Evolutionary conservation across 1,284 basidiomycete species (phyloP).

Genomic region (Boletus sp.): DNA sequence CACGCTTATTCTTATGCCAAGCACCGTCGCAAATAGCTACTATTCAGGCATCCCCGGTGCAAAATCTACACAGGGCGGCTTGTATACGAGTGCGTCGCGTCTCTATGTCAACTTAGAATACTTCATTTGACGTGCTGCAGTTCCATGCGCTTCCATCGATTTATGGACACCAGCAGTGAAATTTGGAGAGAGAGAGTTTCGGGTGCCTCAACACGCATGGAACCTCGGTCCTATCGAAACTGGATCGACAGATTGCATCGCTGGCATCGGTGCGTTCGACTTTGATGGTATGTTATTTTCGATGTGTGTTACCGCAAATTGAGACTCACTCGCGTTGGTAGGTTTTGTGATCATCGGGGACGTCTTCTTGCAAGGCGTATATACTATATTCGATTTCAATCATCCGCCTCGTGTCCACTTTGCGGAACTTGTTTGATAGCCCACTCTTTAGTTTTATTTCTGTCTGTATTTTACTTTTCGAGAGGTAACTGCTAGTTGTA

Average conservation of each 20-base stretch:
- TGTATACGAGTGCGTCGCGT: conserved; percentile 14
- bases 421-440: conserved; percentile 14
- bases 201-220: conserved; percentile 13
- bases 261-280: conserved; percentile 13
- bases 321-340: conserved; percentile 8
- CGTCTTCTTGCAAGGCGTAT: conserved; percentile 24
- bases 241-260: conserved; percentile 6
- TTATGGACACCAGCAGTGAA: conserved; percentile 9
- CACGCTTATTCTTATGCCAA: conserved; percentile 20
- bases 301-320: neutral
- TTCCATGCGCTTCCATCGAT: conserved; percentile 20
- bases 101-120: neutral
- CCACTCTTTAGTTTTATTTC: neutral
- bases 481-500: too few species aligned
- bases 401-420: conserved; percentile 11
- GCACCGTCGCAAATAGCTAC: conserved; percentile 7
- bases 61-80: neutral
- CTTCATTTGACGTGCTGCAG: conserved; percentile 6
- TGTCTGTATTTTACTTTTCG: neutral
- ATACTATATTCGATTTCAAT: conserved; percentile 24
- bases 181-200: conserved; percentile 11
- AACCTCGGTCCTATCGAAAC: conserved; percentile 11
- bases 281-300: conserved; percentile 8
- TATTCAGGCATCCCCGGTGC: conserved; percentile 12
- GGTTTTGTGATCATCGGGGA: conserved; percentile 24